These are phyloP conservation scores for Stachybotrys elegans DNA, from an alignment of 2,329 filamentous ascomycete genomes.

Conservation along the genomic window DNA sequence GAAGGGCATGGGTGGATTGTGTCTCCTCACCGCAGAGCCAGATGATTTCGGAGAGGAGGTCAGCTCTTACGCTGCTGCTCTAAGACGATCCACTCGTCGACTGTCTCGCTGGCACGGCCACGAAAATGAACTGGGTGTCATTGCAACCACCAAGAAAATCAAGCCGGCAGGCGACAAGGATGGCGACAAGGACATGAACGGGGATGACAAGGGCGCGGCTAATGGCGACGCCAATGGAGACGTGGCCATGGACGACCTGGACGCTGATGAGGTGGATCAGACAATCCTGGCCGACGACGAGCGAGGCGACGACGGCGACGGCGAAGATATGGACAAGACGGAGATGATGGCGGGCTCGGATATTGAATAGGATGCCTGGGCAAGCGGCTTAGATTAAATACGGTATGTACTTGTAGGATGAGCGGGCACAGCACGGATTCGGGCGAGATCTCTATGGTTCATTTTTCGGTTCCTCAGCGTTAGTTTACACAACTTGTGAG, in stretches of 20 bases:
- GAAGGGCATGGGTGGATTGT: conserved; percentile 58
- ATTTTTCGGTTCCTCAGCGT: not conserved
- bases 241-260: conserved; percentile 38
- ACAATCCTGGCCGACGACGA: conserved; percentile 32
- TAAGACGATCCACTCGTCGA: conserved; percentile 59
- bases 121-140: conserved; percentile 39
- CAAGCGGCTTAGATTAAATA: not conserved
- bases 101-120: conserved; percentile 63
- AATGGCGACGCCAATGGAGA: conserved; percentile 34
- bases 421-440: not conserved
- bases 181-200: conserved; percentile 15
- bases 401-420: not conserved
- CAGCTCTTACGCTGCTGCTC: conserved; percentile 58
- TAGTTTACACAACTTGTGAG: not conserved
- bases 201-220: conserved; percentile 13
- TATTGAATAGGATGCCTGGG: conserved; percentile 17
- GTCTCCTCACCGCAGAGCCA: conserved; percentile 53
- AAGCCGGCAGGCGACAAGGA: conserved; percentile 21
- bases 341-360: conserved; percentile 33
- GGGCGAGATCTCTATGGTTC: not conserved
- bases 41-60: conserved; percentile 77
- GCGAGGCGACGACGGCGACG: conserved; percentile 42
- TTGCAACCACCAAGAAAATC: conserved; percentile 39
- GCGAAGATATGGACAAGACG: conserved; percentile 35
- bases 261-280: conserved; percentile 41